Conservation (phyloP, 176 grass and related monocot genomes). For the Dendrocalamus sinicus region DNA sequence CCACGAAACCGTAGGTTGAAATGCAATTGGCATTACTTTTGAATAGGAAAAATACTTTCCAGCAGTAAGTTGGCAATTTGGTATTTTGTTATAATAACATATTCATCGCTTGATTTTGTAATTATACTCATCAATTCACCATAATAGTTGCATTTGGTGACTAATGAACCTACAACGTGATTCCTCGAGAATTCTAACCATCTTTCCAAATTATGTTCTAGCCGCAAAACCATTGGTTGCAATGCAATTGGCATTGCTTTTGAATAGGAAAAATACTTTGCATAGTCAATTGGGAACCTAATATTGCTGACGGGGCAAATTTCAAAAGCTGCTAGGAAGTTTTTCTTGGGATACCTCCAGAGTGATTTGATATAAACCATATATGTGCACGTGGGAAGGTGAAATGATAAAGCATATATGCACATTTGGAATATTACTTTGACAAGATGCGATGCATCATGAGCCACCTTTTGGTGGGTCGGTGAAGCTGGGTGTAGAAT, state of each 20-base stretch:
- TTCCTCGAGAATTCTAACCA: background rate
- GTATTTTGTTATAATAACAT: background rate
- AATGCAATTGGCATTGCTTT: background rate
- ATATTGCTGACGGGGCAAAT: background rate
- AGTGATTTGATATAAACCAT: background rate
- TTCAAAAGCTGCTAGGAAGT: background rate
- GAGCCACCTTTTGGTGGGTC: too few relatives aligned
- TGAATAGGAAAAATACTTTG: background rate
- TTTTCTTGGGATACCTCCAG: background rate
- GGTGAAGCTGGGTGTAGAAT: too few relatives aligned
- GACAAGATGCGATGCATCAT: background rate
- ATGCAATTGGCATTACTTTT: background rate
- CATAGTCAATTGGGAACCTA: too few relatives aligned
- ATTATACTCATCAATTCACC: background rate
- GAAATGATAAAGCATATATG: background rate
- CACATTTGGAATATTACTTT: background rate
- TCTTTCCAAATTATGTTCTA: background rate
- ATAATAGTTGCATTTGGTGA: conserved; percentile 19
- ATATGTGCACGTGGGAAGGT: background rate
- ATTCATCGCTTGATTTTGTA: conserved; percentile 4
- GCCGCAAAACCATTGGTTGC: background rate
- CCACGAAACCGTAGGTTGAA: background rate
- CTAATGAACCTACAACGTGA: background rate
- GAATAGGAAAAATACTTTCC: background rate
- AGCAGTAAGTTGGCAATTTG: background rate